Conservation (phyloP, 306 rosid species). For the Carpinus fangiana region DNA sequence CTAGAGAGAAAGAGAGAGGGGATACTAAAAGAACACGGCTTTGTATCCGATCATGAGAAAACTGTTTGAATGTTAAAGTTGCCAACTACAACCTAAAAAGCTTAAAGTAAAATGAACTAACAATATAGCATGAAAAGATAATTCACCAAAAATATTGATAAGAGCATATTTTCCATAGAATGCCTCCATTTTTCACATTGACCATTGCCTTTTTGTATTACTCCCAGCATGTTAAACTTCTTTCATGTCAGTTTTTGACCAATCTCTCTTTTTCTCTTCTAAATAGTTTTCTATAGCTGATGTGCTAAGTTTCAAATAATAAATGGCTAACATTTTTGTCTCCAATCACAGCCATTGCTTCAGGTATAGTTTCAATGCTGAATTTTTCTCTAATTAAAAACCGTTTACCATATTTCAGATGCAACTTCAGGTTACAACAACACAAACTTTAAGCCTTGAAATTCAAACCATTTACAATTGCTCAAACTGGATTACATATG, state of each 20-base stretch:
- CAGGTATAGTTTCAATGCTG: not conserved
- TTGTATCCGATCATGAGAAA: not conserved
- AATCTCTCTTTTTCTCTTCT: too few relatives aligned
- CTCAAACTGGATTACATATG: not conserved
- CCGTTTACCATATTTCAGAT: slow-evolving; percentile 9
- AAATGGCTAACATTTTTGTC: too few relatives aligned
- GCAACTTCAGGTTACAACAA: not conserved
- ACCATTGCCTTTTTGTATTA: not conserved
- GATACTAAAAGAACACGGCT: not conserved
- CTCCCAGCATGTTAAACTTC: not conserved
- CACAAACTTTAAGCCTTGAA: not conserved
- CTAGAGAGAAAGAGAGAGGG: not conserved
- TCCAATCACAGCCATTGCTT: too few relatives aligned
- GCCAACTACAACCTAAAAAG: not conserved
- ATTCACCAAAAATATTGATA: not conserved
- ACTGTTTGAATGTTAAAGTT: not conserved
- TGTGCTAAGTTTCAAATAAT: too few relatives aligned
- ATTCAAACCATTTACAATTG: not conserved
- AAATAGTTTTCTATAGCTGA: too few relatives aligned
- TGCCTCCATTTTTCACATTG: not conserved
- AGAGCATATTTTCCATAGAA: not conserved
- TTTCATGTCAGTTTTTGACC: not conserved
- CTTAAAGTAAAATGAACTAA: not conserved
- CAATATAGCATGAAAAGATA: not conserved
- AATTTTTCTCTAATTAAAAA: not conserved